Base-by-base conservation (phyloP, 164 flowering plant genomes). In the Cinnamomum micranthum region DNA sequence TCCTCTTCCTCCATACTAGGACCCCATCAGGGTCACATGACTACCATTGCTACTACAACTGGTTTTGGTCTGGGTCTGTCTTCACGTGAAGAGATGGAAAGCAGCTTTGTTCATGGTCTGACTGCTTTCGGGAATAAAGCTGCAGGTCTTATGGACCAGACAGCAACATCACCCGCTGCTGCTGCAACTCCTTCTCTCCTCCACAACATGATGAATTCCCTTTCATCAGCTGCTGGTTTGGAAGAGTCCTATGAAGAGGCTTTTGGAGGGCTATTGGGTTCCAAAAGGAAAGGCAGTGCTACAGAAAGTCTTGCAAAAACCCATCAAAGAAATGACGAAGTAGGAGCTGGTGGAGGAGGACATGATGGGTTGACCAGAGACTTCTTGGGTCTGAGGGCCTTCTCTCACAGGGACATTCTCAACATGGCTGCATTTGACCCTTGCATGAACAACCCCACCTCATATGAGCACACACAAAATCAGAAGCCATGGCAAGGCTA, bases 361-460 rank as follows among this genome's bases (percentile, higher is more conserved):
- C 75, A 79, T 64, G 90, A 92, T 6, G 92, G 87, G 2, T 73
- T 89, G 86, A 93, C 96, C 0, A 89, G 98, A 79, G 98, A 93
- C 79, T 93, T 93, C 83, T 86, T 91, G 85, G 94, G 97, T 20
- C 82, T 93, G 7, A 90, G 88, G 74, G 78, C 92, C 14, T 84
- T 91, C 50, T 86, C 93, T 69, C 89, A 87, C 41, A 84, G 84
- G 77, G 93, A 93, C 6, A 81, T 91, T 76, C 78, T 88, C 70
- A 88, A 78, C 65, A 84, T 88, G 64, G 84, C 91, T 70, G 90
- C 86, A 22, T 79, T 90, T 69, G 83, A 86, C 7, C 83, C 81
- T 35, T 84, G 87, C 83, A 85, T 87, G 71, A 55, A 41, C 47
- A 79, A 79, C 70, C 67, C 86, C 22, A 51, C 80, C 33, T 70